These are phyloP conservation scores for Solanum megistacrolobum DNA, from an alignment of 257 asterid species.

Conservation along the genomic window DNA sequence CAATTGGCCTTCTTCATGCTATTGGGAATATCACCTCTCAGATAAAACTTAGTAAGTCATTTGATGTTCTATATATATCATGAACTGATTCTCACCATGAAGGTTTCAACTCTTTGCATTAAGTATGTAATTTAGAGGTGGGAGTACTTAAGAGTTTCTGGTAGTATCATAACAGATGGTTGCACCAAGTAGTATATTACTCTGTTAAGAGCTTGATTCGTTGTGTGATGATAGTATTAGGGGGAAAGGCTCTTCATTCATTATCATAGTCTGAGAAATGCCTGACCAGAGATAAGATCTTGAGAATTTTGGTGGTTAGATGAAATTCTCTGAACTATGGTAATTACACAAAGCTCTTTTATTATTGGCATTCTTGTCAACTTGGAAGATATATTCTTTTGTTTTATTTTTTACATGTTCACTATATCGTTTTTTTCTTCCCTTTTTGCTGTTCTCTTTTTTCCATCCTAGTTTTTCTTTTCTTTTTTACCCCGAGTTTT, in stretches of 20 bases:
- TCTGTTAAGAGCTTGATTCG: neutral
- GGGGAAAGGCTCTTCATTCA: neutral
- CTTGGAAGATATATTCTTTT: neutral
- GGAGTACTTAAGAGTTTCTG: neutral
- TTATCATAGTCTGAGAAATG: neutral
- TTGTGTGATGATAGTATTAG: neutral
- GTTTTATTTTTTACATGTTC: neutral
- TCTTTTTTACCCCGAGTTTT: neutral
- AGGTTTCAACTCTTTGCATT: neutral
- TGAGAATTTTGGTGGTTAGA: neutral
- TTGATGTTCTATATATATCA: neutral
- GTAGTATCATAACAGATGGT: neutral
- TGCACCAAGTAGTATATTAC: neutral
- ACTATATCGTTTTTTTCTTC: neutral
- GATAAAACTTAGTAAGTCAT: constrained; percentile 71
- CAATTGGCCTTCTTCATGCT: constrained; percentile 95
- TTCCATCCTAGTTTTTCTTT: neutral
- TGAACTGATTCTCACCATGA: neutral
- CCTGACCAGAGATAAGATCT: neutral
- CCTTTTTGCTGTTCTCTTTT: neutral
- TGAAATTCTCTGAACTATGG: neutral
- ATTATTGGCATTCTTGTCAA: neutral
- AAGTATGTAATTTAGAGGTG: neutral
- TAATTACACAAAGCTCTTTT: neutral
- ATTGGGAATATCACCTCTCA: constrained; percentile 79